phyloP scores from a whole-genome alignment of 2,329 filamentous ascomycete genomes.

The Hortaea werneckii region DNA sequence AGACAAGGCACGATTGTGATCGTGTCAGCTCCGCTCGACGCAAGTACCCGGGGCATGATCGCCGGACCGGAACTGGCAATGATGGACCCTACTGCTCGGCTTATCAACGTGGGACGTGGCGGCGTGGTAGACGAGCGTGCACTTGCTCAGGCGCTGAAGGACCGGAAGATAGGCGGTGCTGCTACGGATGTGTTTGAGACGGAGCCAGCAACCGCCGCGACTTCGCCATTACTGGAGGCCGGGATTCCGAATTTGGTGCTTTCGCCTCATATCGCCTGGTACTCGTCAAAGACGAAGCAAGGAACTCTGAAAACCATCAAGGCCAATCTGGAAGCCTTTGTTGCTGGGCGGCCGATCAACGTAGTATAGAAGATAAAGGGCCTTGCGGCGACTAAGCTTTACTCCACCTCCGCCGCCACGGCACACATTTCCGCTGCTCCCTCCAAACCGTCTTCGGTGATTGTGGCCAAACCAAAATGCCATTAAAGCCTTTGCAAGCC shows the following conservation, averaged over 20 bases:
- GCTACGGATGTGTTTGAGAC: slow-evolving; percentile 40
- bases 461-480: no score
- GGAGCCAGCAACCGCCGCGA: slow-evolving; percentile 37
- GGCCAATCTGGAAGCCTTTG: slow-evolving; percentile 39
- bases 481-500: no score
- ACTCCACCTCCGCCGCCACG: no score
- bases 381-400: no score
- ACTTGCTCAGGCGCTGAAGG: slow-evolving; percentile 34
- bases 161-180: slow-evolving; percentile 38
- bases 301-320: slow-evolving; percentile 37
- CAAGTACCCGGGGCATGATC: slow-evolving; percentile 16
- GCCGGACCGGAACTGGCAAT: slow-evolving; percentile 29
- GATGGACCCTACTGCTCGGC: slow-evolving; percentile 36
- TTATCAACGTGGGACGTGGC: slow-evolving; percentile 41
- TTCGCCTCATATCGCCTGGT: slow-evolving; percentile 47
- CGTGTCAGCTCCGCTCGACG: slow-evolving; percentile 19
- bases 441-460: no score
- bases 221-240: slow-evolving; percentile 35
- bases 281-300: slow-evolving; percentile 35
- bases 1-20: slow-evolving; percentile 29
- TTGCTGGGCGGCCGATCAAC: slow-evolving; percentile 30
- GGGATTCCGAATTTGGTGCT: slow-evolving; percentile 41
- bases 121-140: slow-evolving; percentile 43
- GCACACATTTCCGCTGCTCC: no score
- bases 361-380: slow-evolving; percentile 14